Evolutionary conservation across 768 basidiomycete genomes (phyloP), one percentile per base, ranked within the genome.

Genomic region (Termitomyces sp.): DNA sequence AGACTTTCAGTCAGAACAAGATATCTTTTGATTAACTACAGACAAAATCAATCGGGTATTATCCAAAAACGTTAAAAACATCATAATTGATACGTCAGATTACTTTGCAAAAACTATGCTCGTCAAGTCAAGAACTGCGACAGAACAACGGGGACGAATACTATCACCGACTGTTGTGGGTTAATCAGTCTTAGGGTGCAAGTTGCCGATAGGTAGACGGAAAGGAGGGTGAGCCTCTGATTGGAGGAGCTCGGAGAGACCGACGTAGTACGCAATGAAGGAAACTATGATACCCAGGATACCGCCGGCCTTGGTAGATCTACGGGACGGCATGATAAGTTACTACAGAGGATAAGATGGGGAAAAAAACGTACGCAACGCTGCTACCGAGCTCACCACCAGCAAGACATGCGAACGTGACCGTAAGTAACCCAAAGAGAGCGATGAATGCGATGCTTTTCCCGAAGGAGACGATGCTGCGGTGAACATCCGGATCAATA

Each of bases 241-340:
- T 4, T 72, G 66, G 34, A 81, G 66, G 34, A 82, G 68, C 51
- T 81, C 77, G 47, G 72, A 69, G 39, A 81, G 60, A 31, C 77
- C 80, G 44, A 76, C 72, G 59, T 80, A 80, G 67, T 75, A 81
- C 5, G 79, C 81, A 49, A 81, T 66, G 54, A 79, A 71, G 0
- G 77, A 78, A 12, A 77, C 77, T 54, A 79, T 66, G 54, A 76
- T 71, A 26, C 80, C 81, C 12, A 78, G 59, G 12, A 64, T 70
- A 46, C 81, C 81, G 2, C 79, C 81, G 15, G 74, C 77, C 56
- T 77, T 79, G 34, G 66, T 68, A 7, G 69, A 44, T 13, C 77
- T 76, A 48, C 56, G 10, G 57, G 39, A 49, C 47, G 45, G 31
- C 5, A 24, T 18, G 60, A n/a, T n/a, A n/a, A 33, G 56, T 22